These are phyloP conservation scores for Phlegmacium glaucopus DNA, from an alignment of 768 basidiomycete genomes.

Conservation along the genomic window DNA sequence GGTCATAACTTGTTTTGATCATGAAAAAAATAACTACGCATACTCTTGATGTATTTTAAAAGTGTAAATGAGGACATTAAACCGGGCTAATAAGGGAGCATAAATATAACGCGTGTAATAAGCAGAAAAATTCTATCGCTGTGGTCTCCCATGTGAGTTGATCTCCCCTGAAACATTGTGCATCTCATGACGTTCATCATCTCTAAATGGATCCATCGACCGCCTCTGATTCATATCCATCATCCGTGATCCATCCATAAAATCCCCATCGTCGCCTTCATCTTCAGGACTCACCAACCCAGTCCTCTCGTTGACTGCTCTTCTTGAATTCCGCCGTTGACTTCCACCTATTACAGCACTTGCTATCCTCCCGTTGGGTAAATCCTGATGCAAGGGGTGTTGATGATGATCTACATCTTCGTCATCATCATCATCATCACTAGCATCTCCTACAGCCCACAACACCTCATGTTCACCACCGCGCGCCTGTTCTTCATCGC, in stretches of 20 bases:
- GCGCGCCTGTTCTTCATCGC: slow-evolving; percentile 35
- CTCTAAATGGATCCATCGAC: slow-evolving; percentile 28
- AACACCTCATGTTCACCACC: slow-evolving; percentile 45
- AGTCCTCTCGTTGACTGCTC: slow-evolving; percentile 13
- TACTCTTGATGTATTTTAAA: too few species aligned
- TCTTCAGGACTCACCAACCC: slow-evolving; percentile 12
- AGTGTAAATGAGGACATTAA: background rate
- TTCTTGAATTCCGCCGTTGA: slow-evolving; percentile 11
- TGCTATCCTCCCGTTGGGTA: slow-evolving; percentile 4
- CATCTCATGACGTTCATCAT: slow-evolving; percentile 16
- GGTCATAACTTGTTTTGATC: background rate
- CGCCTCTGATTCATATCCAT: slow-evolving; percentile 12
- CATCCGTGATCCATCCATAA: background rate
- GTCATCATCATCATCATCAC: slow-evolving; percentile 52
- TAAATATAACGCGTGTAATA: too few species aligned
- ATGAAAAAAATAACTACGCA: too few species aligned
- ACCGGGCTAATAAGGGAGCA: background rate
- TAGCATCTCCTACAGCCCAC: slow-evolving; percentile 74
- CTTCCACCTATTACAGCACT: slow-evolving; percentile 5
- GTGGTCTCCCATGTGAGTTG: background rate
- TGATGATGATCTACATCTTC: slow-evolving; percentile 43
- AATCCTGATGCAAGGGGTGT: slow-evolving; percentile 29
- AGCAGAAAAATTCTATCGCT: background rate
- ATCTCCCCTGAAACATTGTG: slow-evolving; percentile 2
- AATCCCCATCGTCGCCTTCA: background rate